Percentiles rank a stretch among this genome's conserved stretches.
Evolutionary conservation across 2,329 filamentous ascomycete genomes (phyloP).

Genomic region (Capronia coronata): DNA sequence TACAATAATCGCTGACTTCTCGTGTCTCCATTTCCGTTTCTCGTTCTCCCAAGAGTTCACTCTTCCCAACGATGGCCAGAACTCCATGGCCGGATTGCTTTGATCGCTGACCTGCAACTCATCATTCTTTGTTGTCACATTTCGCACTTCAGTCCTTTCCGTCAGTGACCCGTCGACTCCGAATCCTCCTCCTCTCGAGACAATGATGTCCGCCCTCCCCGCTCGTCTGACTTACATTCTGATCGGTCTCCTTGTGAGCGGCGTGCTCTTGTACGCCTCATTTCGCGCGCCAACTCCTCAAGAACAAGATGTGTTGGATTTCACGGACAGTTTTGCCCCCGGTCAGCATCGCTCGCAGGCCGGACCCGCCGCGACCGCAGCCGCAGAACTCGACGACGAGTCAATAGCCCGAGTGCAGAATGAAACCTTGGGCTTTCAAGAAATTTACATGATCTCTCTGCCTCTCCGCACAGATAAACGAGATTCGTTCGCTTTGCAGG

Average conservation of each 20-base stretch:
- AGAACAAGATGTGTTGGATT: slow-evolving; percentile 2
- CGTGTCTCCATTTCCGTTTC: neutral
- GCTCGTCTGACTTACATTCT: slow-evolving; percentile 4
- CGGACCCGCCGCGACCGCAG: neutral
- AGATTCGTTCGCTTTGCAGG: slow-evolving; percentile 43
- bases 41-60: neutral
- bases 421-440: slow-evolving; percentile 30
- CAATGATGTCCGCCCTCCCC: neutral
- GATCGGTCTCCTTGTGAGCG: slow-evolving; percentile 6
- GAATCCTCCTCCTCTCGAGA: neutral
- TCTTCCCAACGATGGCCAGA: neutral
- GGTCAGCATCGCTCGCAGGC: neutral
- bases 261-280: slow-evolving; percentile 9
- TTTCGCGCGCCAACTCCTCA: slow-evolving; percentile 4
- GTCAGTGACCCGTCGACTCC: neutral
- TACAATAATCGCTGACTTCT: neutral
- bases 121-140: neutral
- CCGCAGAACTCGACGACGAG: neutral
- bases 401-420: slow-evolving; percentile 13
- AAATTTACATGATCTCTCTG: slow-evolving; percentile 44
- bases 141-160: neutral
- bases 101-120: neutral
- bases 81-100: neutral
- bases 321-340: neutral
- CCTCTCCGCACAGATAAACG: slow-evolving; percentile 46